Percentiles rank a stretch among this genome's conserved stretches.
phyloP scores from a whole-genome alignment of 2,329 filamentous ascomycete species.

The Diaporthe capsici region DNA sequence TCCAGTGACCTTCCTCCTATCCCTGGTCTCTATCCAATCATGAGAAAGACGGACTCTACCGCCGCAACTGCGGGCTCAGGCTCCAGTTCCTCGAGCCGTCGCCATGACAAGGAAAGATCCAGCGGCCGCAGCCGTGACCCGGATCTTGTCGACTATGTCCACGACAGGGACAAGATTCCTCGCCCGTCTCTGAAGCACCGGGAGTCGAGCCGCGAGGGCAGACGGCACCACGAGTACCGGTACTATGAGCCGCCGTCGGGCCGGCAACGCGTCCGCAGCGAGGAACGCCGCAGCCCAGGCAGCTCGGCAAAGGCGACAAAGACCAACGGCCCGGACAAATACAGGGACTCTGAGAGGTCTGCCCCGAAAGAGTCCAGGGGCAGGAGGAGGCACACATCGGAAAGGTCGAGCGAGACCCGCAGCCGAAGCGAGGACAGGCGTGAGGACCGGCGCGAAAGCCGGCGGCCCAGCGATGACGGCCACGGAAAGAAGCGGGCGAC shows the following conservation, averaged over 20 bases:
- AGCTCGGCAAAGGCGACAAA: neutral
- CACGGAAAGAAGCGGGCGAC: constrained; percentile 4
- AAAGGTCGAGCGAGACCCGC: constrained; percentile 17
- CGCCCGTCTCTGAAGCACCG: constrained; percentile 32
- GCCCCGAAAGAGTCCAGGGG: constrained; percentile 18
- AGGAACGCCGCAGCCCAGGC: constrained; percentile 17
- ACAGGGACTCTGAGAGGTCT: neutral
- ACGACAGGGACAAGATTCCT: constrained; percentile 22
- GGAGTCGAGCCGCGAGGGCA: constrained; percentile 35
- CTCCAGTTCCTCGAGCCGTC: constrained; percentile 28
- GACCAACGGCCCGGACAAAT: neutral
- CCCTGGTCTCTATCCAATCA: constrained; percentile 20
- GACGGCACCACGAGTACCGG: constrained; percentile 32
- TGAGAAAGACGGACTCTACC: constrained; percentile 18
- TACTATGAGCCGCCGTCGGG: constrained; percentile 33
- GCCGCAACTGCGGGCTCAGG: constrained; percentile 23
- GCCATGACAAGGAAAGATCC: constrained; percentile 27
- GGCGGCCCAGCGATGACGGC: constrained; percentile 8
- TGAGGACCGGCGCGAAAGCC: neutral
- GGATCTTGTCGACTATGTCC: constrained; percentile 27
- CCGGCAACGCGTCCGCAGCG: constrained; percentile 3
- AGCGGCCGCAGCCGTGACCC: constrained; percentile 21
- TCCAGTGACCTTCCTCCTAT: constrained; percentile 25
- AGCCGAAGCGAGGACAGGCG: constrained; percentile 19
- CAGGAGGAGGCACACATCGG: constrained; percentile 21